Evolutionary conservation across 495 filamentous ascomycete genomes (phyloP), one percentile per base, ranked within the genome.

Genomic region (Xylaria flabelliformis): DNA sequence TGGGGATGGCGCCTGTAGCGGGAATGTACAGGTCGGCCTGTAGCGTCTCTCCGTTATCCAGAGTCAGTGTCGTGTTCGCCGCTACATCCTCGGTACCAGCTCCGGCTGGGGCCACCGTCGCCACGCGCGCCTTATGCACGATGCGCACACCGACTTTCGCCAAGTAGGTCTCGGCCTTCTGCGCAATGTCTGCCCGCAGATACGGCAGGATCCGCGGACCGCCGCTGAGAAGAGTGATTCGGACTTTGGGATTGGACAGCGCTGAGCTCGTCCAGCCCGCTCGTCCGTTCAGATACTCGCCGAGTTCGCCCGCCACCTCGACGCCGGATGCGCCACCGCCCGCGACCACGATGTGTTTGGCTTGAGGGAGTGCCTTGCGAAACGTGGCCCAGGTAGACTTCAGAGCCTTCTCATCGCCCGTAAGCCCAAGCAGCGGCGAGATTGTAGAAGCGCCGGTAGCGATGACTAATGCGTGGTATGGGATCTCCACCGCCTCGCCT

Each of bases 271-370:
- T 42, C 72, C 26, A 74, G 41, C 32, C 76, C 4, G 59, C 76
- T 78, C 39, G 72, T 2, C 84, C 85, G 69, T 88, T 89, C 9
- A 88, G 79, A 70, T 82, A 78, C 56, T 87, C 85, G 55, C 83
- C 86, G 4, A 91, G 74, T 77, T 92, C 90, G 29, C 89, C 90
- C 0, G 87, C 85, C 0, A 86, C 75, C 69, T 91, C 90, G 44
- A 94, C 86, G 4, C 90, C 91, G 13, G 91, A 83, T 5, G 92
- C 88, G 0, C 92, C 92, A 3, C 87, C 92, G 48, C 92, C 92
- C 4, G 84, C 86, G 46, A 92, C 82, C 6, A 90, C 83, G 63
- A 93, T 88, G 26, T 75, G 85, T 41, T 85, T 85, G 8, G 89
- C 90, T 1, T 64, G 73, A 1, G 81, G 78, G 2, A 89, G 76